Percentiles rank a stretch among this genome's conserved stretches.
Conservation (phyloP, 495 filamentous ascomycete species). For the Apodospora peruviana region DNA sequence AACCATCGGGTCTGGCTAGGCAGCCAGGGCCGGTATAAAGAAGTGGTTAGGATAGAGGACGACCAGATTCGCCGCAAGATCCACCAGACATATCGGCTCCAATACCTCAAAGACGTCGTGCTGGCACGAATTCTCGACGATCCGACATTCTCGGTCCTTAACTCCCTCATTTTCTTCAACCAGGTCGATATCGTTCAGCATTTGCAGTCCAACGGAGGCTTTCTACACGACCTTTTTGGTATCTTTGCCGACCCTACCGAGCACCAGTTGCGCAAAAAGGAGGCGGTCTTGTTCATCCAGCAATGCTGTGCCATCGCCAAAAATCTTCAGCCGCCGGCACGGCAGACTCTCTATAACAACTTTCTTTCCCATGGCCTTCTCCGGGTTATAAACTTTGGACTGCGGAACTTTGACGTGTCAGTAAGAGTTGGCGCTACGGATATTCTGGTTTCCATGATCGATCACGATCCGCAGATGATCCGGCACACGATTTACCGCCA, state of each 20-base stretch:
- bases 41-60: constrained; percentile 90
- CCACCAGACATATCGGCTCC: constrained; percentile 88
- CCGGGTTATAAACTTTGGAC: constrained; percentile 83
- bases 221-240: constrained; percentile 82
- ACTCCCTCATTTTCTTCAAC: constrained; percentile 97
- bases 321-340: constrained; percentile 75
- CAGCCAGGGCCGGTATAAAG: constrained; percentile 85
- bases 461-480: constrained; percentile 93
- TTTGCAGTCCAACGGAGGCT: constrained; percentile 70
- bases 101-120: constrained; percentile 98
- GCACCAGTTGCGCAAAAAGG: constrained; percentile 72
- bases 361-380: constrained; percentile 87
- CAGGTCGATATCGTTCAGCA: constrained; percentile 97
- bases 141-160: constrained; percentile 94
- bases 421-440: constrained; percentile 92
- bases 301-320: constrained; percentile 94
- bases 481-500: constrained; percentile 87
- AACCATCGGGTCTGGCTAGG: constrained; percentile 93
- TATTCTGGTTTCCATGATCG: constrained; percentile 87
- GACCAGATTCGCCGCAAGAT: constrained; percentile 80
- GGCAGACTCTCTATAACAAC: constrained; percentile 77
- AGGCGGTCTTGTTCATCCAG: constrained; percentile 93
- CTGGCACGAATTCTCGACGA: constrained; percentile 94
- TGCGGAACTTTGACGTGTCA: constrained; percentile 75
- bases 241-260: constrained; percentile 68